Conservation (phyloP, 768 basidiomycete species). For the Harrya chromipes region DNA sequence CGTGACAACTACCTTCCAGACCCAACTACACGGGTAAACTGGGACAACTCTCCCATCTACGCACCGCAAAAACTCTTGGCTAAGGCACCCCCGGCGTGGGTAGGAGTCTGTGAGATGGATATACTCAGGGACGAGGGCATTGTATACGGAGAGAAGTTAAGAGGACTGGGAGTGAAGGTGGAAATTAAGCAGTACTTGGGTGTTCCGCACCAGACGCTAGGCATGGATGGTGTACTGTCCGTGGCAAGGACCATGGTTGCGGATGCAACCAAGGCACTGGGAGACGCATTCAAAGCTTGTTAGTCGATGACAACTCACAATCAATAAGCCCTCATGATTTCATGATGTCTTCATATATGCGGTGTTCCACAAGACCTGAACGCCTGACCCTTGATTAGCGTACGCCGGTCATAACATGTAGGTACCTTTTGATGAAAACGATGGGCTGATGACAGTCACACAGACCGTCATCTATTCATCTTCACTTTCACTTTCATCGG, state of each 20-base stretch:
- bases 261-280: conserved; percentile 21
- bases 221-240: conserved; percentile 53
- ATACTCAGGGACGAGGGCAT: conserved; percentile 66
- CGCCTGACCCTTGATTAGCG: too few relatives aligned
- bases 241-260: conserved; percentile 14
- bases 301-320: background rate
- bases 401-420: too few relatives aligned
- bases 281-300: conserved; percentile 15
- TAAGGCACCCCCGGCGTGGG: conserved; percentile 56
- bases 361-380: too few relatives aligned
- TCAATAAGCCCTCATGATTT: background rate
- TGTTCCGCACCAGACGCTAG: conserved; percentile 65
- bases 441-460: too few relatives aligned
- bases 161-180: conserved; percentile 47
- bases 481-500: too few relatives aligned
- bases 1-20: conserved; percentile 63
- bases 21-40: conserved; percentile 52
- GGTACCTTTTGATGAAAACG: too few relatives aligned
- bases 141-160: conserved; percentile 57
- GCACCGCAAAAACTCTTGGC: conserved; percentile 54
- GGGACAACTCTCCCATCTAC: conserved; percentile 71
- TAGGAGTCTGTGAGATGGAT: conserved; percentile 63
- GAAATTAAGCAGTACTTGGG: conserved; percentile 56
- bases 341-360: background rate
- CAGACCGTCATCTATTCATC: too few relatives aligned